Evolutionary conservation across 2,329 filamentous ascomycete species (phyloP).

Genomic region (Leptosphaerulina australis): DNA sequence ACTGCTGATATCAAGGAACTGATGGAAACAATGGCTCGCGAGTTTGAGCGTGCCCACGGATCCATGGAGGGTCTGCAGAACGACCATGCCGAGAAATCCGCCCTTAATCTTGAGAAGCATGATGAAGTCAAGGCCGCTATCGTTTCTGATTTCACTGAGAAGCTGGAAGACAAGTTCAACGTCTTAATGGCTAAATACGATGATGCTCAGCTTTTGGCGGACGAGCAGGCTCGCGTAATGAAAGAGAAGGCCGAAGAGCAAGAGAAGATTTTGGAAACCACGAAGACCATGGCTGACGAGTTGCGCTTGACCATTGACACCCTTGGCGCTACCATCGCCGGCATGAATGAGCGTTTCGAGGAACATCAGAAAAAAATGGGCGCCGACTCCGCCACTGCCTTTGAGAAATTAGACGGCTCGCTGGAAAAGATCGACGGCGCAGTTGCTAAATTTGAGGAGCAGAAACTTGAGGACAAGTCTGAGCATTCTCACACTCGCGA

Average conservation of each 20-base stretch:
- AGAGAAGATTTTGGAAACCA: slow-evolving; percentile 73
- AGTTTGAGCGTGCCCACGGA: slow-evolving; percentile 85
- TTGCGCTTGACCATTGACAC: slow-evolving; percentile 85
- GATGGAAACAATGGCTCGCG: slow-evolving; percentile 75
- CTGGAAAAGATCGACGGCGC: slow-evolving; percentile 83
- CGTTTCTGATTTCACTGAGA: slow-evolving; percentile 60
- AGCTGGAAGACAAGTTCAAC: slow-evolving; percentile 77
- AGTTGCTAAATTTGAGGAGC: slow-evolving; percentile 75
- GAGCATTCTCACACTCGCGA: slow-evolving; percentile 85
- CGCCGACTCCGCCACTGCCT: slow-evolving; percentile 85
- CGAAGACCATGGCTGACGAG: slow-evolving; percentile 83
- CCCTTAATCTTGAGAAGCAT: slow-evolving; percentile 63
- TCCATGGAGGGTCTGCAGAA: slow-evolving; percentile 80
- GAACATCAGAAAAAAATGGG: slow-evolving; percentile 87
- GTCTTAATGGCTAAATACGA: slow-evolving; percentile 88
- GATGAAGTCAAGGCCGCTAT: slow-evolving; percentile 63
- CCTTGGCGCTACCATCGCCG: slow-evolving; percentile 67
- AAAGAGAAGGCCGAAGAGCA: slow-evolving; percentile 76
- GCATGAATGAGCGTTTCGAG: slow-evolving; percentile 66
- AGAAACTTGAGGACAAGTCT: slow-evolving; percentile 72
- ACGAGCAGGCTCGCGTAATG: slow-evolving; percentile 73
- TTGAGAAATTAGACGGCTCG: slow-evolving; percentile 65
- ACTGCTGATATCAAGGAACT: slow-evolving; percentile 63
- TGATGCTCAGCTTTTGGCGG: slow-evolving; percentile 75
- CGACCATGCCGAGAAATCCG: slow-evolving; percentile 70